Evolutionary conservation across 495 filamentous ascomycete genomes (phyloP), one percentile per base, ranked within the genome.

Genomic region (Aspergillus cavernicola): DNA sequence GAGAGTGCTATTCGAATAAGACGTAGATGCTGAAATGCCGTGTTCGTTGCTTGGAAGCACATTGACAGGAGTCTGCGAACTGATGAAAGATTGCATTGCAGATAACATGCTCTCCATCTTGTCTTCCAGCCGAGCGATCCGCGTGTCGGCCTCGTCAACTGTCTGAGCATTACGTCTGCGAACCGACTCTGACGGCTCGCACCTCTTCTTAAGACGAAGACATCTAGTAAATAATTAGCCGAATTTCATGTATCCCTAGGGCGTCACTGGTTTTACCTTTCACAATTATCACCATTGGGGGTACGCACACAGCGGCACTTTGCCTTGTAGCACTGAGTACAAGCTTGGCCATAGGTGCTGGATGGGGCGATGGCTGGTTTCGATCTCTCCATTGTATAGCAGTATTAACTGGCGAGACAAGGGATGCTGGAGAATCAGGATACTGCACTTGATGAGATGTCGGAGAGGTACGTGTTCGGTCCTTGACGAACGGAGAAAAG

Each of bases 81-180:
- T 16, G 38, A 56, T 55, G 22, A 55, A 53, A n/a, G 61, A 57
- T 40, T 60, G 52, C 50, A 68, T 57, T 8, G 38, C 32, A 36
- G 60, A 55, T 29, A 64, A 26, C 23, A 67, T 43, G 8, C 38
- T 59, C n/a, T 68, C 65, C 48, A 68, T 62, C 44, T 59, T 68
- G 39, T 58, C 63, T 45, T 78, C 73, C 10, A 81, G 66, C 15
- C 67, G 63, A 31, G 78, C 71, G 43, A 80, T 69, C 28, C 75
- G 77, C 39, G 60, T 66, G 53, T 76, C 75, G 6, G 77, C 66
- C 41, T 64, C 70, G 29, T 61, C 61, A 2, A 58, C 59, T 31
- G 57, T 58, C 11, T 58, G 50, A 26, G 50, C 31, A 56, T 55
- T 59, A 8, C 68, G 70, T 44, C 57, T 66, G 48, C 70, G 66